Evolutionary conservation across 2,329 filamentous ascomycete species (phyloP), one percentile per base, ranked within the genome.

Genomic region (Byssochlamys sp.): DNA sequence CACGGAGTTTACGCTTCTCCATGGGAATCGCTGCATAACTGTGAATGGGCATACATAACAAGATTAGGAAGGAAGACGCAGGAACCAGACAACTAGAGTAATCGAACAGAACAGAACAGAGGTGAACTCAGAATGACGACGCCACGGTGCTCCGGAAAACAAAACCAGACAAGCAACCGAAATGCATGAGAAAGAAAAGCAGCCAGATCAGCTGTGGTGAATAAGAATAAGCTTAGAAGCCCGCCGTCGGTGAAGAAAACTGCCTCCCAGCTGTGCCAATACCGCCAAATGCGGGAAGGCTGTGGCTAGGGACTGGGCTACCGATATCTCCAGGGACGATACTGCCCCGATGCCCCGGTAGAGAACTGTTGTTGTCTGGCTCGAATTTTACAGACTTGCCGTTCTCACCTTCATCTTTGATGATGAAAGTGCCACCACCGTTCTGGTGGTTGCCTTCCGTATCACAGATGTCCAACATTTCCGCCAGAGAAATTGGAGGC

Each of bases 381-480:
- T 86, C 78, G 59, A 78, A 79, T 61, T 74, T 78, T 66, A 79
- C 73, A 45, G 72, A 72, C 52, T 71, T 69, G 28, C 70, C 71
- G 28, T 66, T 64, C 29, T 57, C 35, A 19, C 73, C 77, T 53
- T 84, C 81, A 45, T 80, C 78, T 60, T 81, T 82, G 61, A 88
- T 80, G 33, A 88, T 84, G 67, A 99, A 95, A 27, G 82, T 87
- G n/a, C 94, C 94, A 51, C 92, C 92, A 52, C 94, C 94, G 66
- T 97, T 97, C 59, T 86, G 84, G 1, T 78, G 70, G 66, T 88
- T 95, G 58, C 94, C 94, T 70, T 96, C 90, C 0, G 92, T 96
- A 66, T 97, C 92, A 71, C 89, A 94, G 58, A 95, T 87, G 58
- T 89, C 85, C 45, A 92, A 80, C 65, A 97, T 80, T 66, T 96